Evolutionary conservation across 2,329 filamentous ascomycete genomes (phyloP).

Genomic region (Ceratocystis harringtonii): DNA sequence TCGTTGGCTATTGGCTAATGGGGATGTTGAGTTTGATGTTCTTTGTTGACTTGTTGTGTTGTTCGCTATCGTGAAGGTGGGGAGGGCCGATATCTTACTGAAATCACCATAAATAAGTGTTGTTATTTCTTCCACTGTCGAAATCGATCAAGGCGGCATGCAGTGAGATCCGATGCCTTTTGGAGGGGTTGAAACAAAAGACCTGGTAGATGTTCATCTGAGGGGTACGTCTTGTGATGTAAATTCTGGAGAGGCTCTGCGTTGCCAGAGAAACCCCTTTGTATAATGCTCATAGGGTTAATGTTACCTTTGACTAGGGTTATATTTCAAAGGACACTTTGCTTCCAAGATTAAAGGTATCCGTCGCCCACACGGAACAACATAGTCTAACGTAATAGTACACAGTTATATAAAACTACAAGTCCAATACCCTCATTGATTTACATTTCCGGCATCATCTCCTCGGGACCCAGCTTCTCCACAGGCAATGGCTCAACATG

Average conservation of each 20-base stretch:
- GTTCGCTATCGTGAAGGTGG: not conserved
- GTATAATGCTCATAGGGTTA: not conserved
- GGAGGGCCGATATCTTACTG: not conserved
- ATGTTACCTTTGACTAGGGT: not conserved
- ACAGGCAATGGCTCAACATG: conserved; percentile 10
- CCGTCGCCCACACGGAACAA: not conserved
- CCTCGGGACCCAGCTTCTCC: conserved; percentile 13
- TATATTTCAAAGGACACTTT: not conserved
- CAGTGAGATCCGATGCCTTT: not conserved
- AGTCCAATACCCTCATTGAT: not conserved
- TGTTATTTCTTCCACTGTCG: not conserved
- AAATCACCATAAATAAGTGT: not conserved
- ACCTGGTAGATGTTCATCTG: not conserved
- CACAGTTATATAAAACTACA: conserved; percentile 7
- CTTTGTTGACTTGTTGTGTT: not conserved
- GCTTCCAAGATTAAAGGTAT: no score
- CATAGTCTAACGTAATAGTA: not conserved
- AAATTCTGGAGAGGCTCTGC: not conserved
- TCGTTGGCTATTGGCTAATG: not conserved
- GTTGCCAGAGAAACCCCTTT: not conserved
- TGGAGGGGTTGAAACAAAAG: not conserved
- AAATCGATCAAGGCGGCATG: not conserved
- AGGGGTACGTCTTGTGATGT: not conserved
- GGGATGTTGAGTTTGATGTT: not conserved
- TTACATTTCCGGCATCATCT: conserved; percentile 16